Base-by-base conservation (phyloP, 2,329 filamentous ascomycete species). In the Penicillium sp. region DNA sequence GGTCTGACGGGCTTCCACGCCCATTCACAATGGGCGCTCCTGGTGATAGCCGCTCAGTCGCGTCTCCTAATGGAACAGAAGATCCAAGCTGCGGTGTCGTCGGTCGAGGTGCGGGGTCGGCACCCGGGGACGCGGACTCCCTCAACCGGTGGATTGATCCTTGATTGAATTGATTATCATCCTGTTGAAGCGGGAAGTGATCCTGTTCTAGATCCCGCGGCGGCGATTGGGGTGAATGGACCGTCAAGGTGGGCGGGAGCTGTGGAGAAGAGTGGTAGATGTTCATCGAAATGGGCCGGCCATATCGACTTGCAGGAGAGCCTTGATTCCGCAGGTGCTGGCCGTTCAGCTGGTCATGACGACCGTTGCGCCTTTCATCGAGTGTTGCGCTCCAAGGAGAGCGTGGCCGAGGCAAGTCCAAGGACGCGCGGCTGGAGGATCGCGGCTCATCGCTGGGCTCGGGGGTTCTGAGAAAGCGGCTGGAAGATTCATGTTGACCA, bases 271-370 rank as follows among this genome's bases (percentile, higher is more conserved):
- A 63, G 21, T 44, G 47, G 26, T 63, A 62, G 20, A 71, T 44
- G 41, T 58, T 62, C 67, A 72, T 66, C 11, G 69, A 72, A 47
- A 70, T 59, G n/a, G 68, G 70, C 28, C 69, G 59, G 37, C 59
- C 79, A 81, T 57, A 82, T 77, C 64, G 72, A 79, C 43, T 81
- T 77, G 57, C 66, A 79, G 47, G 80, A 78, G 66, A 69, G 14
- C 56, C 62, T 18, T 53, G 47, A 29, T 56, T 51, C 16, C 61
- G 58, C 9, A 57, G 36, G 5, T 48, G 37, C n/a, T 50, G 42
- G 11, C 55, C 51, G 36, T 60, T 63, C 9, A 39, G 38, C 27
- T 46, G 53, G 6, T 50, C 53, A 32, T 39, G 41, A 6, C 39
- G 46, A 10, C 54, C 52, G 5, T 43, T 43, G 33, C 47, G 47